Evolutionary conservation across 176 grass and related monocot genomes (phyloP).

Genomic region (Eragrostis curvula): DNA sequence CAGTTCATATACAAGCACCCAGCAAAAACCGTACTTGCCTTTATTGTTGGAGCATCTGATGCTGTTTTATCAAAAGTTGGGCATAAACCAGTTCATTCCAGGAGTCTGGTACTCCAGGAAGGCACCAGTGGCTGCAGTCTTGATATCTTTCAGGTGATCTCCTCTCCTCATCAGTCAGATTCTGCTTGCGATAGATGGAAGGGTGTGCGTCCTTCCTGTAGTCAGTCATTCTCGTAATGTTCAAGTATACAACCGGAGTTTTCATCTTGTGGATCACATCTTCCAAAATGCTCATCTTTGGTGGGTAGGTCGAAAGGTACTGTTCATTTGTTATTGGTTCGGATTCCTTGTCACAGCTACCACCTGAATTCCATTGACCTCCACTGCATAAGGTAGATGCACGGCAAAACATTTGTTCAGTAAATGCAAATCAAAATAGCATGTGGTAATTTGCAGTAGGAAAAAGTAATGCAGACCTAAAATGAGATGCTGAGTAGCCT

Average conservation of each 20-base stretch:
- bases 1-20: constrained; percentile 47
- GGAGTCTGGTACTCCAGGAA: constrained; percentile 85
- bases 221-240: constrained; percentile 91
- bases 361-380: constrained; percentile 98
- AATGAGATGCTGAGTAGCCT: constrained; percentile 94
- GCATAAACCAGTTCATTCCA: constrained; percentile 89
- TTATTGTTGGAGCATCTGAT: constrained; percentile 61
- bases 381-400: constrained; percentile 61
- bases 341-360: constrained; percentile 81
- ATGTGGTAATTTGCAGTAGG: neutral
- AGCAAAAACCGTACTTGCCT: constrained; percentile 37
- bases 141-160: constrained; percentile 64
- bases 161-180: constrained; percentile 64
- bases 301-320: constrained; percentile 76
- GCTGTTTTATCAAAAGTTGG: constrained; percentile 64
- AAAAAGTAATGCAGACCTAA: constrained; percentile 51
- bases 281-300: constrained; percentile 66
- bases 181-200: constrained; percentile 73
- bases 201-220: constrained; percentile 95
- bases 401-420: constrained; percentile 26
- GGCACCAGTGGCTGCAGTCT: constrained; percentile 92
- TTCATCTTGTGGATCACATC: constrained; percentile 81
- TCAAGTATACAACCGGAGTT: constrained; percentile 80
- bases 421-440: neutral
- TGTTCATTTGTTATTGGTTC: constrained; percentile 75